Base-by-base conservation (phyloP, 2,329 filamentous ascomycete genomes). In the Fusarium austroafricanum region DNA sequence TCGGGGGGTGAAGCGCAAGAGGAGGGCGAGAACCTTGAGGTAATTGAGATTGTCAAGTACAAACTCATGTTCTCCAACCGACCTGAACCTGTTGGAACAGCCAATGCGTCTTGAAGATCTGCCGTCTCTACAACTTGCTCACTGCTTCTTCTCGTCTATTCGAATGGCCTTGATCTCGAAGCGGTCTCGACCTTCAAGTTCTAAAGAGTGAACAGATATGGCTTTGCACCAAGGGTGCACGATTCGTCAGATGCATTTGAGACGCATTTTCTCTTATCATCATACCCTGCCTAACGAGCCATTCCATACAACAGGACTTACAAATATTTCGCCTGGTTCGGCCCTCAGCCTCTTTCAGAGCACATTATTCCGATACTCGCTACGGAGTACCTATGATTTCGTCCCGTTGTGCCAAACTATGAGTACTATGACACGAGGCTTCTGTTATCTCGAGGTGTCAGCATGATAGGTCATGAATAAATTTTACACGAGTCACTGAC, bases 21-120 rank as follows among this genome's bases (percentile, higher is more conserved):
- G 44, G 68, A 75, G 57, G 76, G 66, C 5, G 82, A 83, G 58
- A 87, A 90, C 56, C 77, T 97, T 52, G 94, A 97, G 80, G 87
- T 98, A 68, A 89, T 94, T 51, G 95, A 97, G 79, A 88, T 98
- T 71, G 85, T 98, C 67, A 91, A 90, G 82, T 92, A 91, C 76
- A 97, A 97, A 82, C 82, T 98, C 70, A 81, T 97, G 44, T 98
- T 98, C 79, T 90, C 90, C 18, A 87, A 86, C 62, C 85, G 95
- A 45, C 95, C 95, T 7, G 95, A 98, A 80, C 95, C 95, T 44
- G 92, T 97, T 55, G 88, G 89, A 33, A 82, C 82, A 44, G 77
- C 73, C 26, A 72, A 76, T 65, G 73, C 77, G 23, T 61, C 70
- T n/a, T 76, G 53, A 74, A 42, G 33, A 61, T 12, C 35, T 49